Evolutionary conservation across 116 monocot species (phyloP).

Genomic region (Iris pallida): DNA sequence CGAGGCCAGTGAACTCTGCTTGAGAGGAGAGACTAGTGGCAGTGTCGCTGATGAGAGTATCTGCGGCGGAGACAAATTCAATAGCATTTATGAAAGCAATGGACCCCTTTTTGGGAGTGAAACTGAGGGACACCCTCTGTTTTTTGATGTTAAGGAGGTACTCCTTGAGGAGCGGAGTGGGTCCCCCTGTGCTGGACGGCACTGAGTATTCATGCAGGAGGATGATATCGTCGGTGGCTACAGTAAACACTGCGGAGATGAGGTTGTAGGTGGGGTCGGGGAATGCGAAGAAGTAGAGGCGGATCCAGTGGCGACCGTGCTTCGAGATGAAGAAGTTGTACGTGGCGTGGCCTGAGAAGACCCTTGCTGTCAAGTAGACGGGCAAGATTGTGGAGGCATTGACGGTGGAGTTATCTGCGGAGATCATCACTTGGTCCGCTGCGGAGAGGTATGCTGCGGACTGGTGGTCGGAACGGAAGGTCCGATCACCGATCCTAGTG

Average conservation of each 20-base stretch:
- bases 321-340: slow-evolving; percentile 65
- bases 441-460: slow-evolving; percentile 71
- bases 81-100: slow-evolving; percentile 91
- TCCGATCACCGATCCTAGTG: slow-evolving; percentile 46
- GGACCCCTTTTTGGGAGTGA: slow-evolving; percentile 58
- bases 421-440: slow-evolving; percentile 40
- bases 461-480: slow-evolving; percentile 71
- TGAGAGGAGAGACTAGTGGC: slow-evolving; percentile 21
- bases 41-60: slow-evolving; percentile 42
- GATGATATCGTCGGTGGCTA: slow-evolving; percentile 51
- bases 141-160: slow-evolving; percentile 43
- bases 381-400: slow-evolving; percentile 15
- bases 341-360: slow-evolving; percentile 56
- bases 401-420: slow-evolving; percentile 6
- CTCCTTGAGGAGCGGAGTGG: slow-evolving; percentile 52
- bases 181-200: slow-evolving; percentile 3
- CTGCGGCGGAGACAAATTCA: slow-evolving; percentile 69
- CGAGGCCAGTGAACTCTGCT: slow-evolving; percentile 31
- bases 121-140: slow-evolving; percentile 43
- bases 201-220: slow-evolving; percentile 71
- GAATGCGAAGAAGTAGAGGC: slow-evolving; percentile 68
- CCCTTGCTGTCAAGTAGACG: slow-evolving; percentile 52
- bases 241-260: slow-evolving; percentile 51
- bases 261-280: slow-evolving; percentile 48
- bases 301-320: slow-evolving; percentile 63